Percentiles rank a stretch among this genome's conserved stretches.
Conservation (phyloP, 805 yeast species). For the Danielia oregonensis region DNA sequence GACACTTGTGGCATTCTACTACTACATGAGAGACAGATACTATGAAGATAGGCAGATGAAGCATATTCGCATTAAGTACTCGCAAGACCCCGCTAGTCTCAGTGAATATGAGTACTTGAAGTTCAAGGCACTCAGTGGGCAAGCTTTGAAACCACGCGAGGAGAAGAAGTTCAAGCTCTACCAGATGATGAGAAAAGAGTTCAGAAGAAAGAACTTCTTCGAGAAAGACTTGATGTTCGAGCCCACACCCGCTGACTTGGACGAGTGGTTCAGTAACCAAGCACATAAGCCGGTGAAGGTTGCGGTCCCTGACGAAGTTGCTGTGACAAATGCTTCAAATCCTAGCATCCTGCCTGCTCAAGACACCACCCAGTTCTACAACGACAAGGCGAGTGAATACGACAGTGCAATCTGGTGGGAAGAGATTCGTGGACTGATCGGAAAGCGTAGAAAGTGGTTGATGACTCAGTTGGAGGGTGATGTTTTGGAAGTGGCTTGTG, state of each 20-base stretch:
- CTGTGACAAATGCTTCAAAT: constrained; percentile 35
- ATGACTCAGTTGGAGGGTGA: constrained; percentile 81
- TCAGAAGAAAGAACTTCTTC: constrained; percentile 35
- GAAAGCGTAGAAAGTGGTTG: constrained; percentile 69
- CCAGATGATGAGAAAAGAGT: constrained; percentile 48
- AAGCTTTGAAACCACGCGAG: constrained; percentile 62
- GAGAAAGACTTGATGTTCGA: constrained; percentile 32
- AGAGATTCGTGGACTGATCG: constrained; percentile 58
- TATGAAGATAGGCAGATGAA: constrained; percentile 59
- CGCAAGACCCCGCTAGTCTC: constrained; percentile 30
- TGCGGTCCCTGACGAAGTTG: constrained; percentile 22
- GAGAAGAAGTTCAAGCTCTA: constrained; percentile 57
- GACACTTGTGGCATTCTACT: constrained; percentile 55
- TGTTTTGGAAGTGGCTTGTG: constrained; percentile 91
- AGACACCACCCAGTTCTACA: constrained; percentile 81
- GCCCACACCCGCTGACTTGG: constrained; percentile 40
- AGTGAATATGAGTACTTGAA: constrained; percentile 64
- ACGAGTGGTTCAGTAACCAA: constrained; percentile 38
- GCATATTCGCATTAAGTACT: constrained; percentile 35
- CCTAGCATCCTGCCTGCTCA: constrained; percentile 58
- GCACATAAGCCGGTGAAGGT: constrained; percentile 20
- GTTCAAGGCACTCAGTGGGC: constrained; percentile 54
- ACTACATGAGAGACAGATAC: constrained; percentile 64
- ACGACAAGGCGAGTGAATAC: constrained; percentile 71
- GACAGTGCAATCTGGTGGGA: constrained; percentile 78